Conservation (phyloP, 352 stramenopile species). For the Salisapilia sapeloensis region DNA sequence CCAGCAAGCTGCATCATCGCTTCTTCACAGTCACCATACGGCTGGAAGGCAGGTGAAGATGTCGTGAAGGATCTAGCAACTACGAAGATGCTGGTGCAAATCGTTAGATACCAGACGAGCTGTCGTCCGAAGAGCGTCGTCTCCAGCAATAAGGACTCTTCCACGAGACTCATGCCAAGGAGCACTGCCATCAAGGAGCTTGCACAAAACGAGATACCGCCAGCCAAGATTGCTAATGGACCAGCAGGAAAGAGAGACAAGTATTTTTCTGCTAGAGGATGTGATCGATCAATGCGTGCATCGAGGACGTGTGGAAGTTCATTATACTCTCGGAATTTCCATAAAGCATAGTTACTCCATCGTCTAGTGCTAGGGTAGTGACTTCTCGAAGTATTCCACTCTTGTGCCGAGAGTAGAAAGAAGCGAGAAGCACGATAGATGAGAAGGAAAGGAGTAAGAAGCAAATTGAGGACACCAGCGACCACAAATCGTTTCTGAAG, state of each 20-base stretch:
- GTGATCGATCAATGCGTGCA: conserved; percentile 84
- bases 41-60: conserved; percentile 41
- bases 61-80: conserved; percentile 64
- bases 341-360: conserved; percentile 83
- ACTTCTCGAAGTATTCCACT: conserved; percentile 83
- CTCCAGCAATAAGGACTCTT: conserved; percentile 92
- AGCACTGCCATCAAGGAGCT: conserved; percentile 91
- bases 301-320: conserved; percentile 95
- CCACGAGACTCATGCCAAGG: conserved; percentile 84
- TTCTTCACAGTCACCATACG: conserved; percentile 69
- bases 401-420: conserved; percentile 93
- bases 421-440: conserved; percentile 95
- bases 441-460: conserved; percentile 94
- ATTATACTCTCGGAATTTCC: conserved; percentile 96
- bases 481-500: conserved; percentile 89
- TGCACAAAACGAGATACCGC: conserved; percentile 90
- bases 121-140: conserved; percentile 89
- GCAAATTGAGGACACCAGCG: conserved; percentile 87
- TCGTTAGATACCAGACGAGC: conserved; percentile 94
- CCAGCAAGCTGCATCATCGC: conserved; percentile 69
- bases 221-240: conserved; percentile 80
- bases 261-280: conserved; percentile 86
- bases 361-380: conserved; percentile 91
- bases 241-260: conserved; percentile 88
- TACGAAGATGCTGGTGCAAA: conserved; percentile 76